A percentile compares a stretch with the other conserved stretches of the same genome.
Evolutionary conservation across 1,139 yeast species (phyloP).

Genomic region (Spathaspora sp.): DNA sequence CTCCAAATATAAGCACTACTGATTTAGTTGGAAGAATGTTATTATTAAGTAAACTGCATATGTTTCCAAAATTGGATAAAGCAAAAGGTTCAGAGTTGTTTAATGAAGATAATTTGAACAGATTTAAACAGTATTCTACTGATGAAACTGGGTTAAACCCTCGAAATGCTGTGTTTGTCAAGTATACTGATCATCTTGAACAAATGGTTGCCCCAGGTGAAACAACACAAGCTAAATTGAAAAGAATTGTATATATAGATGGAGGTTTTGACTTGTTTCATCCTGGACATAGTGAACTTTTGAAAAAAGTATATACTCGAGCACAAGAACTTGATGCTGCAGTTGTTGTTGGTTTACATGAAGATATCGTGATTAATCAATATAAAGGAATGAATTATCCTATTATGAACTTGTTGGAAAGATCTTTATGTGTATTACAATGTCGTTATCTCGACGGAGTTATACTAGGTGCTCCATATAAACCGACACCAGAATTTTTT

Average conservation of each 20-base stretch:
- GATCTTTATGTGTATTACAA: slow-evolving; percentile 84
- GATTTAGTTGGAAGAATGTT: slow-evolving; percentile 93
- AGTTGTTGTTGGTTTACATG: slow-evolving; percentile 70
- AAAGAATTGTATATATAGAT: slow-evolving; percentile 57
- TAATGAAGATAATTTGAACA: slow-evolving; percentile 29
- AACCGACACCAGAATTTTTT: slow-evolving; percentile 44
- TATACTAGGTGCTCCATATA: slow-evolving; percentile 65
- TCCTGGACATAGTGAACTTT: slow-evolving; percentile 84
- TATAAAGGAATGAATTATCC: slow-evolving; percentile 72
- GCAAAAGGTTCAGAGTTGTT: slow-evolving; percentile 31
- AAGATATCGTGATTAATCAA: slow-evolving; percentile 57
- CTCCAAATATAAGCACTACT: slow-evolving; percentile 92
- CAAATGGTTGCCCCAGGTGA: slow-evolving; percentile 37
- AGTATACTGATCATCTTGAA: slow-evolving; percentile 22
- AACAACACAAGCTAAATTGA: slow-evolving; percentile 20
- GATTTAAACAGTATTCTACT: slow-evolving; percentile 60
- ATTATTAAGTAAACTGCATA: slow-evolving; percentile 58
- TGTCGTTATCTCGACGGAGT: slow-evolving; percentile 83
- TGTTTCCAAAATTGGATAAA: slow-evolving; percentile 36
- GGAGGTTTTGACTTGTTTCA: slow-evolving; percentile 93
- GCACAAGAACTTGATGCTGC: slow-evolving; percentile 39
- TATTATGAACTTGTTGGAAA: slow-evolving; percentile 83
- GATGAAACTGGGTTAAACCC: slow-evolving; percentile 61
- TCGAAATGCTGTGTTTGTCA: slow-evolving; percentile 61
- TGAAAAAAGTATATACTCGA: slow-evolving; percentile 44